Base-by-base conservation (phyloP, 225 moss, liverwort and hornwort species). In the Bryum argenteum region DNA sequence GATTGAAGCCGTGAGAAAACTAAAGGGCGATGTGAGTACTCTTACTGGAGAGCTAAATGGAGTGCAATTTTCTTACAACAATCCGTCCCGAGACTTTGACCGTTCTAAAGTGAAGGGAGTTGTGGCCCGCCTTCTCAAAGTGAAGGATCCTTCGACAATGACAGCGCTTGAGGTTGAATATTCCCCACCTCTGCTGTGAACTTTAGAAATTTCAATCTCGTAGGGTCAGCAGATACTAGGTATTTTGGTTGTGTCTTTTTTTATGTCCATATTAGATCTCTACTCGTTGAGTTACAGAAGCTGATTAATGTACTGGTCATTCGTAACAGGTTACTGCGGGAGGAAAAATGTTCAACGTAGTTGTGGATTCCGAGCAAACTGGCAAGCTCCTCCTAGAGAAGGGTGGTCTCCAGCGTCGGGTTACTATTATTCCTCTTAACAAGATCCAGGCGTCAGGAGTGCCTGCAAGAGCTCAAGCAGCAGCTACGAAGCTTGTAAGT, bases 291-390 rank as follows among this genome's bases (percentile, higher is more conserved):
- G 33, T 37, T 4, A 28, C 28, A 19, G 22, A 12, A 23, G 50
- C 19, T 54, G 19, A 68, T 53, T 14, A 1, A 53, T 53, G 8
- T 61, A 22, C 42, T 66, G 50, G 48, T 43, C 37, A 64, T 65
- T 63, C 20, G 39, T 17, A 75, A 55, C 89, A 98, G 97, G 94
- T 98, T 8, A 85, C 94, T 81, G 97, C 97, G 57, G 92, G 85
- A 82, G 91, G 92, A 38, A 98, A 89, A 74, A 86, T 98, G 69
- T 98, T 85, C 73, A 92, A 89, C 51, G 81, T 98, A 45, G 85
- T 98, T 55, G 97, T 98, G 69, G 97, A 98, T 73, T 89, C 86
- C 63, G 97, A 98, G 87, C 86, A 94, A 78, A 98, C 94, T 54
- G 97, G 89, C 51, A 98, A 98, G 83, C 78, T 98, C 22, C 92